phyloP scores from a whole-genome alignment of 306 rosid genomes.

The Dalbergia cochinchinensis region DNA sequence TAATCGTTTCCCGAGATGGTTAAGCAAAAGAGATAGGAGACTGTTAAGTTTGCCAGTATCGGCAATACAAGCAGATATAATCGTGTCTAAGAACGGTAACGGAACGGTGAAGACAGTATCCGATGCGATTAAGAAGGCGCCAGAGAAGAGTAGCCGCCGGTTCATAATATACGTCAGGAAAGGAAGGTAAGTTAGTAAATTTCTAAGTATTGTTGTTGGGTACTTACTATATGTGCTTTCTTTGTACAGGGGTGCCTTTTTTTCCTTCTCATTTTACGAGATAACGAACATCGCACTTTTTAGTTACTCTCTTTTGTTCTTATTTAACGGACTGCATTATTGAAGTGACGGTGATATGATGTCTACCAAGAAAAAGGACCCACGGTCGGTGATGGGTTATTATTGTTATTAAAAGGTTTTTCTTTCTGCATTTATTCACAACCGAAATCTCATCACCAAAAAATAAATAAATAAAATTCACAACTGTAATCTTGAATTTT shows the following conservation, averaged over 20 bases:
- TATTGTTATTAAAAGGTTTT: too few species aligned
- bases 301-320: conserved; percentile 21
- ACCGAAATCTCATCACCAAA: neutral
- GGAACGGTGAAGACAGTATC: conserved; percentile 68
- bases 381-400: conserved; percentile 38
- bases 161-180: conserved; percentile 78
- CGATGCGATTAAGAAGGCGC: conserved; percentile 84
- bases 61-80: conserved; percentile 75
- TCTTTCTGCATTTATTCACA: too few species aligned
- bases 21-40: conserved; percentile 68
- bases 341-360: conserved; percentile 41
- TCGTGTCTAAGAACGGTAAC: conserved; percentile 69
- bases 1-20: conserved; percentile 77
- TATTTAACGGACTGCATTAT: conserved; percentile 37
- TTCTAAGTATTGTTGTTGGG: too few species aligned
- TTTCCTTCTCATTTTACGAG: conserved; percentile 19
- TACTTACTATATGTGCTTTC: neutral
- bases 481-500: neutral
- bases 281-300: conserved; percentile 37
- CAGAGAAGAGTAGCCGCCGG: conserved; percentile 63
- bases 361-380: neutral
- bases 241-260: neutral
- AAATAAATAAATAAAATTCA: neutral
- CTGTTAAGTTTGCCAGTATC: conserved; percentile 64
- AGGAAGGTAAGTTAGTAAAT: conserved; percentile 87